These are phyloP conservation scores for Kurtzmaniella fragi DNA, from an alignment of 805 yeast species.

Conservation along the genomic window DNA sequence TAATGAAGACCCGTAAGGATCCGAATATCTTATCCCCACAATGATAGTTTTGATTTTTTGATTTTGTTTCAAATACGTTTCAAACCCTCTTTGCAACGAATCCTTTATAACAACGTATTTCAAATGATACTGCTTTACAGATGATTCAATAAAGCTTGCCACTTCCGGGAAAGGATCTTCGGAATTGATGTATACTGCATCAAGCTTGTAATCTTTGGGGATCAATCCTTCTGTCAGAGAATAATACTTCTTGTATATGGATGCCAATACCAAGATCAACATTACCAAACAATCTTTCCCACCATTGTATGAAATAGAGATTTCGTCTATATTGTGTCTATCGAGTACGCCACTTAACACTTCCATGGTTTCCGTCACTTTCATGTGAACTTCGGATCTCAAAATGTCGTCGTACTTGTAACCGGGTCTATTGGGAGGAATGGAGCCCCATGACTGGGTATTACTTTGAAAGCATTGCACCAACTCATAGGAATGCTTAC, in stretches of 20 bases:
- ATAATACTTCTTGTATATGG: slow-evolving; percentile 23
- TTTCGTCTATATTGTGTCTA: slow-evolving; percentile 36
- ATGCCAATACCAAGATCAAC: slow-evolving; percentile 68
- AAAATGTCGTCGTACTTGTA: slow-evolving; percentile 18
- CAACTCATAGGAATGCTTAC: slow-evolving; percentile 28
- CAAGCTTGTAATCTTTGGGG: slow-evolving; percentile 31
- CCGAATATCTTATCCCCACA: slow-evolving; percentile 84
- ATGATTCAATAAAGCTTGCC: slow-evolving; percentile 54
- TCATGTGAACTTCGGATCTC: slow-evolving; percentile 21
- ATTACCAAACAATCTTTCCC: slow-evolving; percentile 95
- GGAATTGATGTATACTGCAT: slow-evolving; percentile 70
- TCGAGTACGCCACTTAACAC: slow-evolving; percentile 24
- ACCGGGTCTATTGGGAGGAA: slow-evolving; percentile 8
- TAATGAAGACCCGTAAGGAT: slow-evolving; percentile 71
- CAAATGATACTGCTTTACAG: slow-evolving; percentile 53
- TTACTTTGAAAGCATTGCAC: slow-evolving; percentile 27
- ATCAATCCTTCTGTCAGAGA: neutral
- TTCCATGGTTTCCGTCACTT: slow-evolving; percentile 21
- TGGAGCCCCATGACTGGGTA: slow-evolving; percentile 20
- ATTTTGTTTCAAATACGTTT: slow-evolving; percentile 48
- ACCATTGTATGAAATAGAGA: slow-evolving; percentile 87
- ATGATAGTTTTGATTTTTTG: slow-evolving; percentile 65
- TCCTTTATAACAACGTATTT: slow-evolving; percentile 39
- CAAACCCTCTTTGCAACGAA: slow-evolving; percentile 67
- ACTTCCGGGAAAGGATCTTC: slow-evolving; percentile 70